phyloP scores from a whole-genome alignment of 1,139 yeast species.

The Lodderomyces pseudojiufengensis region DNA sequence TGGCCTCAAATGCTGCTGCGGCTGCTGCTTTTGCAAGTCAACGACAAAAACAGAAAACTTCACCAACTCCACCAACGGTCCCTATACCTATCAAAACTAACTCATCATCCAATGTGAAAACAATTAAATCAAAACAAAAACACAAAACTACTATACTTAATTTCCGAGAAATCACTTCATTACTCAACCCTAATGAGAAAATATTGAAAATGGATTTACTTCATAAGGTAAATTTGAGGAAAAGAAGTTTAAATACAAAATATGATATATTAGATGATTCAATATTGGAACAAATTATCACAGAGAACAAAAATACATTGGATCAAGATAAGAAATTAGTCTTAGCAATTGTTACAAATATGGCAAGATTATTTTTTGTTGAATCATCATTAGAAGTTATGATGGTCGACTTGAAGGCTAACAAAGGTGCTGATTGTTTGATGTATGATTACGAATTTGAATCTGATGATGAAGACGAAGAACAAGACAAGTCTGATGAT shows the following conservation, averaged over 20 bases:
- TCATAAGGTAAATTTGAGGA: conserved; percentile 35
- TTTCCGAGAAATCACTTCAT: conserved; percentile 33
- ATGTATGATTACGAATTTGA: conserved; percentile 77
- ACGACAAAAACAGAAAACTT: conserved; percentile 4
- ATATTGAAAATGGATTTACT: conserved; percentile 42
- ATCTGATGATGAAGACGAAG: conserved; percentile 42
- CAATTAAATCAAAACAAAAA: not conserved
- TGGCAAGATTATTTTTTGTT: conserved; percentile 43
- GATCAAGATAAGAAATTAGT: conserved; percentile 34
- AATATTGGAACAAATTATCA: conserved; percentile 40
- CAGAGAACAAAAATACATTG: conserved; percentile 32
- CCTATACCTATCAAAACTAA: not conserved
- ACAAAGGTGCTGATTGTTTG: conserved; percentile 61
- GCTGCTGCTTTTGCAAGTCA: conserved; percentile 14
- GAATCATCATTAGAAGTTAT: conserved; percentile 37
- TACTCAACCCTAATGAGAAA: conserved; percentile 35
- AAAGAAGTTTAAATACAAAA: conserved; percentile 18
- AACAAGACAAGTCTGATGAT: conserved; percentile 17
- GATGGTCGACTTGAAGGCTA: conserved; percentile 43
- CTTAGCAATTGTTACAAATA: conserved; percentile 47
- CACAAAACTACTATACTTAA: conserved; percentile 16
- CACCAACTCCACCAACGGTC: conserved; percentile 1
- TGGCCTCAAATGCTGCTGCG: conserved; percentile 10
- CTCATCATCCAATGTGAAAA: conserved; percentile 15
- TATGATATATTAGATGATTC: conserved; percentile 31